A percentile compares a stretch with the other conserved stretches of the same genome.
phyloP scores from a whole-genome alignment of 1,284 basidiomycete genomes.

The Fomitopsis pinicola region DNA sequence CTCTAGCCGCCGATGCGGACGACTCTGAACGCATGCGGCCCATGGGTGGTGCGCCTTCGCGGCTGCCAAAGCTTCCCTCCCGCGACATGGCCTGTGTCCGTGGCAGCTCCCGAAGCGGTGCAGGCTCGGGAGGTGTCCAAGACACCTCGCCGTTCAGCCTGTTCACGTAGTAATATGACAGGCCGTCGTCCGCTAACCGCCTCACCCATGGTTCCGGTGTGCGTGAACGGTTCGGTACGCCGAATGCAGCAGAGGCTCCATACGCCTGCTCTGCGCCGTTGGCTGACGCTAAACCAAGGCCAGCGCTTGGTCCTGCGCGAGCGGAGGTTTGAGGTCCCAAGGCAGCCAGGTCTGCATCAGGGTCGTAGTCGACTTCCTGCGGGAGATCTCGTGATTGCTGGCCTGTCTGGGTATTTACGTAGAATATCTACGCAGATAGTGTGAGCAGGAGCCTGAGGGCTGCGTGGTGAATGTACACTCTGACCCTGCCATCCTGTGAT shows the following conservation, averaged over 20 bases:
- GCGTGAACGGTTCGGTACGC: constrained; percentile 49
- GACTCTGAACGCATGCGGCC: constrained; percentile 36
- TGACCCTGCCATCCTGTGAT: constrained; percentile 67
- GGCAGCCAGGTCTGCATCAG: constrained; percentile 56
- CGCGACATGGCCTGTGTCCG: constrained; percentile 12
- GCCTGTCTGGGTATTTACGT: constrained; percentile 89
- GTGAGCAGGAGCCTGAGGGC: constrained; percentile 1
- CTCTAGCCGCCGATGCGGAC: constrained; percentile 29
- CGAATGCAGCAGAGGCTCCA: constrained; percentile 50
- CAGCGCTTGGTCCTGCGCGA: constrained; percentile 48
- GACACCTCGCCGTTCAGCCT: constrained; percentile 61
- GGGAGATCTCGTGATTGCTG: constrained; percentile 85
- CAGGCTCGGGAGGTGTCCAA: constrained; percentile 56
- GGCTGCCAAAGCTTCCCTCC: constrained; percentile 10
- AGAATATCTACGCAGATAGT: constrained; percentile 68
- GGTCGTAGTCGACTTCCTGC: constrained; percentile 56
- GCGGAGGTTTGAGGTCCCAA: constrained; percentile 52
- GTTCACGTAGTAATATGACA: constrained; percentile 79
- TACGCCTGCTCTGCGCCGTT: constrained; percentile 13
- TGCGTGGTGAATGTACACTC: constrained; percentile 17
- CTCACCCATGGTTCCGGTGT: constrained; percentile 79
- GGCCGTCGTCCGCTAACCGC: constrained; percentile 80
- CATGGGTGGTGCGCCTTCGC: constrained; percentile 11
- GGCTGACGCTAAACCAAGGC: constrained; percentile 37
- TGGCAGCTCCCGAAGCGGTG: constrained; percentile 11